Percentiles rank a stretch among this genome's conserved stretches.
Conservation (phyloP, 208 protist species). For the Spongospora subterranea region DNA sequence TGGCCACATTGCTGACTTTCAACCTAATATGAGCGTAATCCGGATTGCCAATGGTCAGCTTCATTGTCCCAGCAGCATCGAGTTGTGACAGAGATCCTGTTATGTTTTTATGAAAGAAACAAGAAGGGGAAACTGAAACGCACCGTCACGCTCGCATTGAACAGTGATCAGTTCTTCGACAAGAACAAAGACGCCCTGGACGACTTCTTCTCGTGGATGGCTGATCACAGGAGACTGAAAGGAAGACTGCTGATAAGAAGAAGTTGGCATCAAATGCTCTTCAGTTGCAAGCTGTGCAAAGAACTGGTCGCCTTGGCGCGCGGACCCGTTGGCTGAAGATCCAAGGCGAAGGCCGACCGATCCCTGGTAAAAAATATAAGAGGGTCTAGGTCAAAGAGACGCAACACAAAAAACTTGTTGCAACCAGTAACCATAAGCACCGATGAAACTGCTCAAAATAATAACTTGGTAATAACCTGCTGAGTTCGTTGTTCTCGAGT, state of each 20-base stretch:
- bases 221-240: not conserved
- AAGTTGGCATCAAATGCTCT: not conserved
- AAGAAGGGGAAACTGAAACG: not conserved
- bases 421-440: no score
- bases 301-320: conserved; percentile 42
- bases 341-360: not conserved
- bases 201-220: not conserved
- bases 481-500: not conserved
- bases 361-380: no score
- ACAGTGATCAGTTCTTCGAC: conserved; percentile 24
- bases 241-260: not conserved
- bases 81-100: conserved; percentile 3
- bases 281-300: conserved; percentile 7
- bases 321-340: not conserved
- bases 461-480: not conserved
- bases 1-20: not conserved
- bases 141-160: conserved; percentile 19
- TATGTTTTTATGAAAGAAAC: not conserved
- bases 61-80: conserved; percentile 23
- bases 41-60: conserved; percentile 40
- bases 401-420: no score
- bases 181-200: conserved; percentile 34
- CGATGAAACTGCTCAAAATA: no score
- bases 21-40: conserved; percentile 37
- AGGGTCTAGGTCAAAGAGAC: no score